Conservation (phyloP, 1,139 yeast species). For the Scheffersomyces parashehatae region DNA sequence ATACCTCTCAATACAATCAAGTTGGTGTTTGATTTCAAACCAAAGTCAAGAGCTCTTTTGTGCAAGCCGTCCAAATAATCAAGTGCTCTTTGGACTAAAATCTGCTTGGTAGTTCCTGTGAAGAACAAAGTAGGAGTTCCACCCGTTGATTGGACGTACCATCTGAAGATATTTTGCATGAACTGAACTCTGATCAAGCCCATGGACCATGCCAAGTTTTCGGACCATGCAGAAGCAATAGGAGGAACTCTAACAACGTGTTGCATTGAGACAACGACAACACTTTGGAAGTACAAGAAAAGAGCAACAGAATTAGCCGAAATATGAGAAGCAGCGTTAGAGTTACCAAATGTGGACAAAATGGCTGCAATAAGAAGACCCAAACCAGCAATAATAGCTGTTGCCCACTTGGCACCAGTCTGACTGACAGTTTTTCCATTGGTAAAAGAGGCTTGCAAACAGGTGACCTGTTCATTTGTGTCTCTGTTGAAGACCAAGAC, state of each 20-base stretch:
- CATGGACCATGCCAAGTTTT: constrained; percentile 84
- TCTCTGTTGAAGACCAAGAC: constrained; percentile 40
- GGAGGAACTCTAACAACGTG: constrained; percentile 76
- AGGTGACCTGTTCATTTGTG: constrained; percentile 53
- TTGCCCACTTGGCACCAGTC: constrained; percentile 80
- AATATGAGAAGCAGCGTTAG: constrained; percentile 76
- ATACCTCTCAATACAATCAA: constrained; percentile 73
- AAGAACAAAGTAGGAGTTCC: constrained; percentile 67
- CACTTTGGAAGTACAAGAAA: constrained; percentile 75
- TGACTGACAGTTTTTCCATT: constrained; percentile 78
- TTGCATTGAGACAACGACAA: constrained; percentile 71
- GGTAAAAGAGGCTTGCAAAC: constrained; percentile 67
- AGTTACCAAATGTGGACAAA: constrained; percentile 72
- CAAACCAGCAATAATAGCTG: constrained; percentile 76
- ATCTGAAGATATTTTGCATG: constrained; percentile 76
- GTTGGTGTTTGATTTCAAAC: constrained; percentile 43
- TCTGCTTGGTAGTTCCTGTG: constrained; percentile 56
- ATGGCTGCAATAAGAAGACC: constrained; percentile 72
- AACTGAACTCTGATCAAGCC: constrained; percentile 67
- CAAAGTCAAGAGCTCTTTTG: constrained; percentile 28
- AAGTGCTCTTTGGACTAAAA: constrained; percentile 66
- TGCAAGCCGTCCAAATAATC: constrained; percentile 26
- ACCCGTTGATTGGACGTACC: constrained; percentile 82
- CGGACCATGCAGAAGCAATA: constrained; percentile 79
- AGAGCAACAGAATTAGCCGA: constrained; percentile 75